Evolutionary conservation across 495 filamentous ascomycete species (phyloP).

Genomic region (Aspergillus saccharolyticus): DNA sequence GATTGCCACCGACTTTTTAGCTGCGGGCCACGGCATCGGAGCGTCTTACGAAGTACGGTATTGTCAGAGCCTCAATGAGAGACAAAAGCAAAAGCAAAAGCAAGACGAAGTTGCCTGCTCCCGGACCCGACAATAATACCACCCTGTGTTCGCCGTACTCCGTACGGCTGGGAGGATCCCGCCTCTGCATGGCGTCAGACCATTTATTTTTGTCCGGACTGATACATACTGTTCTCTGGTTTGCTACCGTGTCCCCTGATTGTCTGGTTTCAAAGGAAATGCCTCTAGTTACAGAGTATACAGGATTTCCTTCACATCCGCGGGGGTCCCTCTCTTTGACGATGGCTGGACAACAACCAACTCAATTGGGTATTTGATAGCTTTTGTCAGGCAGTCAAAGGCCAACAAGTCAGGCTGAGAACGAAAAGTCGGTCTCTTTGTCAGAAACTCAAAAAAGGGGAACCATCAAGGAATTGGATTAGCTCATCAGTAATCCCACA

Average conservation of each 20-base stretch:
- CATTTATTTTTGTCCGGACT: conserved; percentile 1
- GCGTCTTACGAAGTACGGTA: conserved; percentile 3
- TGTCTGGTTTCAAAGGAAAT: not conserved
- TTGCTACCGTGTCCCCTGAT: not conserved
- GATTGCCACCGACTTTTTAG: not conserved
- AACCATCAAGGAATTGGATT: not conserved
- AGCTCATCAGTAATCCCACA: not conserved
- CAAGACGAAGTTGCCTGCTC: not conserved
- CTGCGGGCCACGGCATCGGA: not conserved
- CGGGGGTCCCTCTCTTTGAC: not conserved
- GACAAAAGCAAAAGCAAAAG: too few relatives aligned
- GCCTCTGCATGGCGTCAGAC: conserved; percentile 2
- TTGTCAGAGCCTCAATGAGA: not conserved
- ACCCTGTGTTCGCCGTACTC: too few relatives aligned
- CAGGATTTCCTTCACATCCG: not conserved
- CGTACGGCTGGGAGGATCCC: not conserved
- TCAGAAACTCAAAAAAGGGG: not conserved
- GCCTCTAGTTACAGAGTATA: not conserved
- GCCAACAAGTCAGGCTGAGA: not conserved
- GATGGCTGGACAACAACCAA: not conserved
- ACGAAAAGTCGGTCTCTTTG: not conserved
- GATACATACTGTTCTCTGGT: not conserved
- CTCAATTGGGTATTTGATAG: not conserved
- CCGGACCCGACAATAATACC: not conserved
- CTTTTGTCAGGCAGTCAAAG: not conserved